Percentiles rank a stretch among this genome's conserved stretches.
phyloP scores from a whole-genome alignment of 1,284 basidiomycete genomes.

The Apiotrichum akiyoshidainum region DNA sequence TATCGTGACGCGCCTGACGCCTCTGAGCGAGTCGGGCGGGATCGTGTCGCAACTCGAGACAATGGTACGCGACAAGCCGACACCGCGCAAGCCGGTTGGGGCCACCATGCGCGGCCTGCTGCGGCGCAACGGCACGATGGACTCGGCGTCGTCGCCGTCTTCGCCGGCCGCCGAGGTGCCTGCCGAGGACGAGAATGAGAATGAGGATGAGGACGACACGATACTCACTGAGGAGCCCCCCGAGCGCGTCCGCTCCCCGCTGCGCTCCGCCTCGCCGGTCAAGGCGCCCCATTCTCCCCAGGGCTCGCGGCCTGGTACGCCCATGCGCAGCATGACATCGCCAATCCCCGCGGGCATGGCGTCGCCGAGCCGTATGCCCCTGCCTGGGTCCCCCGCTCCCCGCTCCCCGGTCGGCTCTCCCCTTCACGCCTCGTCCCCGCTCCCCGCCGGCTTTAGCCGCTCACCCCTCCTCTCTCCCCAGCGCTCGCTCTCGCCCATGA shows the following conservation, averaged over 20 bases:
- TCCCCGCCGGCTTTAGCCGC: not conserved
- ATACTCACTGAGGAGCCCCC: not conserved
- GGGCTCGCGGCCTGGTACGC: not conserved
- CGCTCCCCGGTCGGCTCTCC: too few species aligned
- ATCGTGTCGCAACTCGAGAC: conserved; percentile 67
- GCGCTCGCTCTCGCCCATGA: not conserved
- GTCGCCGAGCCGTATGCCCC: not conserved
- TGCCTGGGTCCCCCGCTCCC: too few species aligned
- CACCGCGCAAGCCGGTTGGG: conserved; percentile 41
- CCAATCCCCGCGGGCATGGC: not conserved
- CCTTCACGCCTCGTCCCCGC: not conserved
- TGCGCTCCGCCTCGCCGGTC: not conserved
- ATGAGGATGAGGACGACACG: conserved; percentile 6
- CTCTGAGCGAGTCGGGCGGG: conserved; percentile 61
- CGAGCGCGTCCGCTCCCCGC: not conserved
- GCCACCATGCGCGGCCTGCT: conserved; percentile 42
- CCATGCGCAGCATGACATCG: not conserved
- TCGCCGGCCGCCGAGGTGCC: not conserved
- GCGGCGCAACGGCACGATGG: conserved; percentile 27
- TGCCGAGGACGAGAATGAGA: conserved; percentile 4
- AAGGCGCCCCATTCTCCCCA: not conserved
- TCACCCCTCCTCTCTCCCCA: not conserved
- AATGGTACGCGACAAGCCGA: conserved; percentile 68
- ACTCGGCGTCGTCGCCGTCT: not conserved
- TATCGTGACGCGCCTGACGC: conserved; percentile 67